phyloP scores from a whole-genome alignment of 1,139 yeast genomes.

The Zhuliangozyma parablackwelliae region DNA sequence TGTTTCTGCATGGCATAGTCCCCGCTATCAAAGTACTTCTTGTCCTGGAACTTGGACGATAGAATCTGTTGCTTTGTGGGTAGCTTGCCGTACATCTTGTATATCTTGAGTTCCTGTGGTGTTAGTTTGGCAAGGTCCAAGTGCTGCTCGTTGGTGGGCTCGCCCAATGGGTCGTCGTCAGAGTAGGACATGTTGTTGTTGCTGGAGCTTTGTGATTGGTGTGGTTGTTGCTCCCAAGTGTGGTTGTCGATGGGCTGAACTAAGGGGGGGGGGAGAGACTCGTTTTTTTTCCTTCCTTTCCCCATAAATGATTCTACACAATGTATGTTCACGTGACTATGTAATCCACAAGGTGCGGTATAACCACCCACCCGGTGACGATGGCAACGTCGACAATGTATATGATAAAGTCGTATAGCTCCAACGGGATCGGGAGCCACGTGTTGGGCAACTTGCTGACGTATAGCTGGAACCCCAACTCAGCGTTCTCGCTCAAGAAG shows the following conservation, averaged over 20 bases:
- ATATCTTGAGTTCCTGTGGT: constrained; percentile 66
- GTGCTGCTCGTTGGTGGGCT: constrained; percentile 43
- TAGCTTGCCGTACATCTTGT: constrained; percentile 80
- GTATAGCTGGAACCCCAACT: constrained; percentile 23
- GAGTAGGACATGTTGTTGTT: constrained; percentile 5
- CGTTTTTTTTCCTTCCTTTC: too few species aligned
- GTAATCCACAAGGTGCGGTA: constrained; percentile 2
- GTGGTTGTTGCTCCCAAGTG: too few species aligned
- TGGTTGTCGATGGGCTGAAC: too few species aligned
- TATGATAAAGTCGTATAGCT: constrained; percentile 29
- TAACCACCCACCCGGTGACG: constrained; percentile 15
- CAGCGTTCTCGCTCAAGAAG: constrained; percentile 11
- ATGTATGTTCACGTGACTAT: too few species aligned
- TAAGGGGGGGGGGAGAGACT: too few species aligned
- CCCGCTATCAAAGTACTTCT: constrained; percentile 94
- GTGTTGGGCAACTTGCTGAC: constrained; percentile 29
- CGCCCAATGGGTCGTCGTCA: constrained; percentile 48
- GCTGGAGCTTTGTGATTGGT: too few species aligned
- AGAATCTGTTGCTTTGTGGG: constrained; percentile 85
- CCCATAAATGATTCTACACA: too few species aligned
- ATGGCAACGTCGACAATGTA: constrained; percentile 28
- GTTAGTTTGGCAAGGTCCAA: constrained; percentile 55
- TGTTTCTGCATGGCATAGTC: constrained; percentile 90
- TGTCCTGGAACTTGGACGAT: constrained; percentile 74
- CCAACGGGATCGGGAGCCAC: constrained; percentile 38